Evolutionary conservation across 192 early-diverging fungal species (phyloP).

Genomic region (Physocladia obscura): DNA sequence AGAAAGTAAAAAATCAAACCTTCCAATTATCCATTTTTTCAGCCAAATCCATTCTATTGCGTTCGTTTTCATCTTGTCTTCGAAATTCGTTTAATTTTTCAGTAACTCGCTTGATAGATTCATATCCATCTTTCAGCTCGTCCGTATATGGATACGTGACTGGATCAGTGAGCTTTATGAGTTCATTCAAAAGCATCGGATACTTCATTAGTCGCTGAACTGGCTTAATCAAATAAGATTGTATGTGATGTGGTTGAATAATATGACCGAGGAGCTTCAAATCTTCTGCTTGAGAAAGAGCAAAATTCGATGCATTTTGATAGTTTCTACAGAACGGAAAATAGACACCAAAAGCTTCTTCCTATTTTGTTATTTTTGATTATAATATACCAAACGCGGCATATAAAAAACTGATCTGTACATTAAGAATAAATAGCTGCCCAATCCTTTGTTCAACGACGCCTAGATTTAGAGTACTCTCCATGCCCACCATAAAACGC

Average conservation of each 20-base stretch:
- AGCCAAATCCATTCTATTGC: slow-evolving; percentile 76
- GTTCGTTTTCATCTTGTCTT: slow-evolving; percentile 84
- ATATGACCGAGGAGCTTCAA: slow-evolving; percentile 41
- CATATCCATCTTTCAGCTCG: slow-evolving; percentile 67
- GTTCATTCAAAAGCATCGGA: slow-evolving; percentile 75
- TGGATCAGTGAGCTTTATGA: slow-evolving; percentile 43
- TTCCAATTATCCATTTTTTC: slow-evolving; percentile 91
- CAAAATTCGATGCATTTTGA: slow-evolving; percentile 45
- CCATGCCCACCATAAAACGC: slow-evolving; percentile 87
- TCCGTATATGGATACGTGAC: slow-evolving; percentile 42
- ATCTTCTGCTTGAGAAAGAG: slow-evolving; percentile 33
- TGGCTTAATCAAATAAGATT: slow-evolving; percentile 11
- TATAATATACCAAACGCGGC: too few relatives aligned
- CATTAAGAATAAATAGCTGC: slow-evolving; percentile 76
- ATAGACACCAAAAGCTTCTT: slow-evolving; percentile 66
- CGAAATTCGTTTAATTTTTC: slow-evolving; percentile 89
- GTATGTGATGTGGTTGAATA: slow-evolving; percentile 12
- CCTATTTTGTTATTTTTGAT: too few relatives aligned
- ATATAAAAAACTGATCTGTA: slow-evolving; percentile 10
- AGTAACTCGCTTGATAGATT: slow-evolving; percentile 80
- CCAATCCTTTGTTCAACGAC: slow-evolving; percentile 87
- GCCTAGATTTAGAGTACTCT: slow-evolving; percentile 67
- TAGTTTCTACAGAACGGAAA: slow-evolving; percentile 94
- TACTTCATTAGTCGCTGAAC: slow-evolving; percentile 87
- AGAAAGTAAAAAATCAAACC: slow-evolving; percentile 29